Percentiles rank a stretch among this genome's conserved stretches.
phyloP scores from a whole-genome alignment of 179 eudicot genomes.

The Spinacia oleracea region DNA sequence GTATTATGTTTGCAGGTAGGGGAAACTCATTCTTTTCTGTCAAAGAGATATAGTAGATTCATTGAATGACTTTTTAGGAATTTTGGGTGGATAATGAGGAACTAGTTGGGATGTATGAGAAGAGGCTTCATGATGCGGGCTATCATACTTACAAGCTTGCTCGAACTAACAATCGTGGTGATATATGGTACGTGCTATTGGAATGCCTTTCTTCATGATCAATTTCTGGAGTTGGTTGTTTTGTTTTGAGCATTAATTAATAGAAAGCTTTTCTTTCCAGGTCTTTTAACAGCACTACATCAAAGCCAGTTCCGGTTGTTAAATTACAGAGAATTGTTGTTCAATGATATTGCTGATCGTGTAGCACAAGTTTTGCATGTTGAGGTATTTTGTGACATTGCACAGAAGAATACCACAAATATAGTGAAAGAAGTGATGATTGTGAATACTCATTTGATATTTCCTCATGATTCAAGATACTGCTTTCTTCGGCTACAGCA shows the following conservation, averaged over 20 bases:
- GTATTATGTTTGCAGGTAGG: conserved; percentile 82
- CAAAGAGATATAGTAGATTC: neutral
- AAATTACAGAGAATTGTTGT: conserved; percentile 58
- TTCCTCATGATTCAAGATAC: conserved; percentile 78
- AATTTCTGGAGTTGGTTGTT: neutral
- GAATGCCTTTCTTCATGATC: neutral
- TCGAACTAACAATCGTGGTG: conserved; percentile 88
- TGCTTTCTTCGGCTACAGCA: conserved; percentile 79
- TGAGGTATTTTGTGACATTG: conserved; percentile 48
- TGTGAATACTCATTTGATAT: conserved; percentile 81
- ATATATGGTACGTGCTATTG: no score
- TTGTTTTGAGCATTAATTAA: neutral
- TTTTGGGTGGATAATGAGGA: conserved; percentile 90
- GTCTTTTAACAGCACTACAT: conserved; percentile 76
- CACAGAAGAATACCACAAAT: conserved; percentile 40
- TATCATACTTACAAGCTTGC: conserved; percentile 74
- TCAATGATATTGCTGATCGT: conserved; percentile 84
- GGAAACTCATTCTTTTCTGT: neutral
- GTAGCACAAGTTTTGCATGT: conserved; percentile 90
- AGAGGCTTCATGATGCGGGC: conserved; percentile 75
- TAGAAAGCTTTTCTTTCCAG: conserved; percentile 35
- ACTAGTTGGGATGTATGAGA: conserved; percentile 70
- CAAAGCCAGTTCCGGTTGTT: conserved; percentile 63
- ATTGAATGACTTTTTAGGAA: conserved; percentile 41
- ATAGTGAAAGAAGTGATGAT: conserved; percentile 62